Conservation (phyloP, 495 filamentous ascomycete species). For the Filosporella fistucella region DNA sequence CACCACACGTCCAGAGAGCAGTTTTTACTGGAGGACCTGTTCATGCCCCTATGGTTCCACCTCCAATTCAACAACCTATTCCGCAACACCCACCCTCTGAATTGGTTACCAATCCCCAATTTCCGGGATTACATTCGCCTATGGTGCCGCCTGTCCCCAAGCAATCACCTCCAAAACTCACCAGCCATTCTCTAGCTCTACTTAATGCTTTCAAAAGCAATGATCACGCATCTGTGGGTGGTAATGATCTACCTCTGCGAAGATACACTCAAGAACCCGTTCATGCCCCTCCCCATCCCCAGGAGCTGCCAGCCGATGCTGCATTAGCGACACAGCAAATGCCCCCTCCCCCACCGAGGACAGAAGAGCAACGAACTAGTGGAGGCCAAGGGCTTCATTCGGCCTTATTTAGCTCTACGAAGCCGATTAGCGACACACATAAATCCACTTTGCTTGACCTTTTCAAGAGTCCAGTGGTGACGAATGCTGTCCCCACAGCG, state of each 20-base stretch:
- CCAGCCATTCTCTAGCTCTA: constrained; percentile 56
- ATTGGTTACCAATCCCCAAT: constrained; percentile 29
- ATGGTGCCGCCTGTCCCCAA: constrained; percentile 41
- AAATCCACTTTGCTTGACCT: constrained; percentile 40
- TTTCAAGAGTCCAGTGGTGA: constrained; percentile 36
- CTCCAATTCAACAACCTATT: constrained; percentile 37
- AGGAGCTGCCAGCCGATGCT: constrained; percentile 15
- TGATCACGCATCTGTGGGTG: constrained; percentile 10
- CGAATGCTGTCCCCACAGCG: constrained; percentile 11
- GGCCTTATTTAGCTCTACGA: constrained; percentile 1
- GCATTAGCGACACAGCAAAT: constrained; percentile 1
- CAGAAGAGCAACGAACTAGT: constrained; percentile 7
- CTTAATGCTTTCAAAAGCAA: constrained; percentile 57
- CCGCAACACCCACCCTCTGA: background rate
- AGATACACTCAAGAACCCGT: constrained; percentile 6
- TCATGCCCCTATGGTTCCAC: constrained; percentile 26
- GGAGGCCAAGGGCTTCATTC: constrained; percentile 16
- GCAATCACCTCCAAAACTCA: constrained; percentile 45
- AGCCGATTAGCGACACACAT: constrained; percentile 37
- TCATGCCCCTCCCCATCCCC: constrained; percentile 5
- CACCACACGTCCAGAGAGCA: constrained; percentile 22
- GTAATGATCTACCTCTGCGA: constrained; percentile 9
- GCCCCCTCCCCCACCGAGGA: background rate
- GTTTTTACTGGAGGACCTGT: constrained; percentile 26
- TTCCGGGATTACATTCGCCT: constrained; percentile 47